Evolutionary conservation across 1,284 basidiomycete species (phyloP).

Genomic region (Anthracocystis panici-leucophaei): DNA sequence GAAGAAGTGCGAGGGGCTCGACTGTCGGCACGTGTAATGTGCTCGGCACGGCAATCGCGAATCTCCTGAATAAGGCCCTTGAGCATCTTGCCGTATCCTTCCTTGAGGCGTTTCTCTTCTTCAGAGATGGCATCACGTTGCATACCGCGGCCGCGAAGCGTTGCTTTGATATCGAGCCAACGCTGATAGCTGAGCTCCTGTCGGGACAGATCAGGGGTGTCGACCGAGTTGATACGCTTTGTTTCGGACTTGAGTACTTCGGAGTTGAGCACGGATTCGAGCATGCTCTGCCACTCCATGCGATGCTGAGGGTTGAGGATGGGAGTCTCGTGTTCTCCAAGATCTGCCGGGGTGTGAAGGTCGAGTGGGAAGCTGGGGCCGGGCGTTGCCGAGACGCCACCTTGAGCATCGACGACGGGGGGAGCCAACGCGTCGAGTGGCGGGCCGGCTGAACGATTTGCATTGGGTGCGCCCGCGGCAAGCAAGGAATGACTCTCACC

Average conservation of each 20-base stretch:
- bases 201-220: conserved; percentile 59
- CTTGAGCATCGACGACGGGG: conserved; percentile 9
- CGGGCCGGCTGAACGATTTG: conserved; percentile 19
- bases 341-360: conserved; percentile 38
- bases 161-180: conserved; percentile 93
- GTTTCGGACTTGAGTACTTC: conserved; percentile 69
- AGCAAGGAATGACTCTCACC: conserved; percentile 20
- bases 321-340: conserved; percentile 46
- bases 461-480: neutral
- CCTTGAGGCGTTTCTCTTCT: conserved; percentile 84
- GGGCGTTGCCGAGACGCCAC: conserved; percentile 27
- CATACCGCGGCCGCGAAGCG: conserved; percentile 75
- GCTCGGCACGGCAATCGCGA: conserved; percentile 76
- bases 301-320: conserved; percentile 58
- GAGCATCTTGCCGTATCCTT: conserved; percentile 82
- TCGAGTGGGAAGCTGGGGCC: conserved; percentile 48
- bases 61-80: conserved; percentile 87
- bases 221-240: conserved; percentile 70
- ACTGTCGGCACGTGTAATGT: conserved; percentile 65
- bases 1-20: conserved; percentile 1
- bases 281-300: conserved; percentile 70
- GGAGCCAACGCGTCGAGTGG: conserved; percentile 21
- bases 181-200: conserved; percentile 71
- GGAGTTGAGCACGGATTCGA: conserved; percentile 65
- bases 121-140: conserved; percentile 78